A percentile compares a stretch with the other conserved stretches of the same genome.
phyloP scores from a whole-genome alignment of 2,329 filamentous ascomycete genomes.

The Fusarium concolor region DNA sequence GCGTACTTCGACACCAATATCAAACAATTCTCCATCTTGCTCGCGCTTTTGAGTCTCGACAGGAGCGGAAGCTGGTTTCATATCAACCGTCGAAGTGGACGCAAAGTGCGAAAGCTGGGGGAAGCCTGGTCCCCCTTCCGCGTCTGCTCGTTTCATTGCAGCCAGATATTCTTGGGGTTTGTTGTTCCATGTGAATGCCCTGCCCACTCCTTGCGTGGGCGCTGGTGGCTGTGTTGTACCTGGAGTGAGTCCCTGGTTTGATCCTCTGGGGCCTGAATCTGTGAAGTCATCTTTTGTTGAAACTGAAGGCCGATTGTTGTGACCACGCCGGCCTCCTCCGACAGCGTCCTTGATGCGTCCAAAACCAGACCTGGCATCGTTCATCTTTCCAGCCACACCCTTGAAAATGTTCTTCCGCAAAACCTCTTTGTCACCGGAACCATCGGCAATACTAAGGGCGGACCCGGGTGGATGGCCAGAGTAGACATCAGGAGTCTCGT shows the following conservation, averaged over 20 bases:
- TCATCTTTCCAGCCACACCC: slow-evolving; percentile 81
- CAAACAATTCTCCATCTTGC: slow-evolving; percentile 43
- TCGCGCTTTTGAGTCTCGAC: slow-evolving; percentile 43
- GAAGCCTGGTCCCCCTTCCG: slow-evolving; percentile 43
- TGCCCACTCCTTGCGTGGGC: slow-evolving; percentile 52
- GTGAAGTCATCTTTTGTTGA: slow-evolving; percentile 63
- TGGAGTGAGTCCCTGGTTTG: slow-evolving; percentile 22
- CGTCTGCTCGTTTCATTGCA: slow-evolving; percentile 54
- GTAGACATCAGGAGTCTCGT: slow-evolving; percentile 60
- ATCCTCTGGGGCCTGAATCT: slow-evolving; percentile 47
- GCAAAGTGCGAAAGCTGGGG: slow-evolving; percentile 43
- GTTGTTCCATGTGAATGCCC: slow-evolving; percentile 72
- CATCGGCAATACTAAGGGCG: slow-evolving; percentile 60
- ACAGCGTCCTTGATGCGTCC: slow-evolving; percentile 89
- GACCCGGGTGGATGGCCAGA: slow-evolving; percentile 59
- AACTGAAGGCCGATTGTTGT: slow-evolving; percentile 63
- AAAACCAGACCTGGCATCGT: slow-evolving; percentile 83
- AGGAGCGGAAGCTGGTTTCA: slow-evolving; percentile 36
- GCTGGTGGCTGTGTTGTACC: slow-evolving; percentile 52
- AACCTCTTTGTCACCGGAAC: slow-evolving; percentile 65
- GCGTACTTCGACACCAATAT: slow-evolving; percentile 56
- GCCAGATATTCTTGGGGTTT: slow-evolving; percentile 70
- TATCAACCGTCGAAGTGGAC: slow-evolving; percentile 46
- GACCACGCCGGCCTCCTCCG: slow-evolving; percentile 67
- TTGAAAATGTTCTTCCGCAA: slow-evolving; percentile 78